phyloP scores from a whole-genome alignment of 2,329 filamentous ascomycete species.

The Cladophialophora bantiana region DNA sequence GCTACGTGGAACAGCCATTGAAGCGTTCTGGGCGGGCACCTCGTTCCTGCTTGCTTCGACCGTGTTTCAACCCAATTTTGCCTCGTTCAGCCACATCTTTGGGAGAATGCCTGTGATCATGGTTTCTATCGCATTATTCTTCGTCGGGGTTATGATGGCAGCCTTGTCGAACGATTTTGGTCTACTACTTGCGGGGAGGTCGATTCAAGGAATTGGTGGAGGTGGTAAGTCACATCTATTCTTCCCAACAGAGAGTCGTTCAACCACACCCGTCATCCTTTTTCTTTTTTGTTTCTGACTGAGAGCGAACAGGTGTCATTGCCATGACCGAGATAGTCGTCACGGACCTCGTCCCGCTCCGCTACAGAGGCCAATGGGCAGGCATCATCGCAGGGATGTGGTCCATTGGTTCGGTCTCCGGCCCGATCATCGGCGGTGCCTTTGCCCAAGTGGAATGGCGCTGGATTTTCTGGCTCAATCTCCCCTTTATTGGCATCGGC shows the following conservation, averaged over 20 bases:
- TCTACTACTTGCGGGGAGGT: constrained; percentile 53
- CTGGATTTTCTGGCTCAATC: constrained; percentile 72
- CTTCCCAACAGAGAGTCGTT: no score
- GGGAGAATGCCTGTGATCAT: constrained; percentile 54
- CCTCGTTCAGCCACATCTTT: constrained; percentile 57
- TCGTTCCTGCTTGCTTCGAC: constrained; percentile 72
- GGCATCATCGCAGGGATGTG: constrained; percentile 39
- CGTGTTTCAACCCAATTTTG: constrained; percentile 61
- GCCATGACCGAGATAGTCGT: constrained; percentile 53
- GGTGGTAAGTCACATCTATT: constrained; percentile 43
- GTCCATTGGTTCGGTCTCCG: constrained; percentile 37
- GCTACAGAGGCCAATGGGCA: constrained; percentile 38
- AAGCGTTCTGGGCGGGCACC: constrained; percentile 76
- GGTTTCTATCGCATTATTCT: constrained; percentile 52
- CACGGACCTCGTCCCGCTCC: constrained; percentile 54
- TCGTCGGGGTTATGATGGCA: constrained; percentile 53
- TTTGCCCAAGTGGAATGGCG: constrained; percentile 49
- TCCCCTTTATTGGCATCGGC: constrained; percentile 63
- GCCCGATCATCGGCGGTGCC: constrained; percentile 43
- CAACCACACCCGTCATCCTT: neutral
- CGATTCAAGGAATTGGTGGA: constrained; percentile 55
- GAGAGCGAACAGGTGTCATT: constrained; percentile 43
- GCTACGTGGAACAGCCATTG: constrained; percentile 61
- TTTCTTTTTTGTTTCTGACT: neutral
- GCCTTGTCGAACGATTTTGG: constrained; percentile 53